A percentile compares a stretch with the other conserved stretches of the same genome.
Evolutionary conservation across 176 grass and related monocot species (phyloP).

Genomic region (Bolboschoenus planiculmis): DNA sequence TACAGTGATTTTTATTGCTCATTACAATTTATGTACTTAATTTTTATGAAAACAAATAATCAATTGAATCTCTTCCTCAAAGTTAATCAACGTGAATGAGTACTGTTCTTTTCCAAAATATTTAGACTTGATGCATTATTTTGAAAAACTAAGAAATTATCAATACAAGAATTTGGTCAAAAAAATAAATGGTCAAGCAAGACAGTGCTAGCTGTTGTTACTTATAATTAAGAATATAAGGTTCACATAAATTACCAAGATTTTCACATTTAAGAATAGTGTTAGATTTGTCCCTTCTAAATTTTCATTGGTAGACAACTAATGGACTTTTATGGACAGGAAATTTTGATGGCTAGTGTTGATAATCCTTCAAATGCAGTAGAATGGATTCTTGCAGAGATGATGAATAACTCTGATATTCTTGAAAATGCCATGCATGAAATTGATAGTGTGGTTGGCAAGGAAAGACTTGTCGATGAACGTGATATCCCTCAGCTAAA

Average conservation of each 20-base stretch:
- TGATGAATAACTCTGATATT: slow-evolving; percentile 19
- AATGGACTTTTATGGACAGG: neutral
- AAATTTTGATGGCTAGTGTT: neutral
- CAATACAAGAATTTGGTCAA: too few relatives aligned
- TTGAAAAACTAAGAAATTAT: too few relatives aligned
- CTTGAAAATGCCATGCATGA: slow-evolving; percentile 23
- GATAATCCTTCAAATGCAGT: slow-evolving; percentile 33
- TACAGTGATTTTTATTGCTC: neutral
- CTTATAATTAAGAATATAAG: too few relatives aligned
- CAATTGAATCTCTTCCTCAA: neutral
- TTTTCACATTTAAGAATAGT: neutral
- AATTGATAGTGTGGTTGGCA: slow-evolving; percentile 28
- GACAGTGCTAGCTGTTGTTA: too few relatives aligned
- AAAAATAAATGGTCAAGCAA: too few relatives aligned
- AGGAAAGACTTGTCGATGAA: slow-evolving; percentile 23
- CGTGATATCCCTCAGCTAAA: slow-evolving; percentile 2
- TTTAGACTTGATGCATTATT: too few relatives aligned
- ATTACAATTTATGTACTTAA: neutral
- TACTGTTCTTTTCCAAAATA: too few relatives aligned
- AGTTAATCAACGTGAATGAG: too few relatives aligned
- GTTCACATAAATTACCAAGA: too few relatives aligned
- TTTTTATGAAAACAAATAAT: neutral
- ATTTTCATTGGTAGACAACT: neutral
- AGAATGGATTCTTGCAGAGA: slow-evolving; percentile 28
- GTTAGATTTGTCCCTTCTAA: neutral